Evolutionary conservation across 345 rosid species (phyloP), one percentile per base, ranked within the genome.

Genomic region (Mercurialis annua): DNA sequence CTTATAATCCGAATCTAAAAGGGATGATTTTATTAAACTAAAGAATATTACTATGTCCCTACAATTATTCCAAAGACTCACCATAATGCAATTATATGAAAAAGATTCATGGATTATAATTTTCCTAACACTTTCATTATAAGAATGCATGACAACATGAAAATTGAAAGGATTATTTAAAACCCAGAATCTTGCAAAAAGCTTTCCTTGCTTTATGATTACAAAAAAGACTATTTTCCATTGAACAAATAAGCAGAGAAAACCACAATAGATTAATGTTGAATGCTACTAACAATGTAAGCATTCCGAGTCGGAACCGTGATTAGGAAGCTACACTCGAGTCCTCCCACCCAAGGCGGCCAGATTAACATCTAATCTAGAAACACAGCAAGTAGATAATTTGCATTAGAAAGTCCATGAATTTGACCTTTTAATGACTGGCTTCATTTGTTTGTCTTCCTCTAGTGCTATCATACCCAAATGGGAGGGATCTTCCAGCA

Each of bases 401-500:
- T 10, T 21, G 24, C 27, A 31, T 67, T 46, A 67, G 62, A 29
- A 26, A n/a, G 73, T 71, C 71, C 60, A 91, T 6, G 97, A 91
- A 81, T 84, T 82, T 67, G 97, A 94, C 79, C 97, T 84, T 81
- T 74, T 86, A 72, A 90, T 68, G 11, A 70, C 71, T 40, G 96
- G 88, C 83, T 89, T 87, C 91, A 81, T 81, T 60, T 89, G 95
- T 77, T 77, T 89, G 80, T 91, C 99, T 78, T 91, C 97, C 66
- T 87, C 96, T 0, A 89, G 86, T 40, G 96, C 64, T 65, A 94
- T 64, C 97, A 89, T 94, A 34, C 99, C 97, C 58, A 94, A 51
- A 67, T 87, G 95, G 38, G 99, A 89, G 3, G 99, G 99, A 58
- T 94, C 97, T 77, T 94, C 99, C 61, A 91, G 44, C 97, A 94